Base-by-base conservation (phyloP, 140 eudicot genomes). In the Artemisia princeps region DNA sequence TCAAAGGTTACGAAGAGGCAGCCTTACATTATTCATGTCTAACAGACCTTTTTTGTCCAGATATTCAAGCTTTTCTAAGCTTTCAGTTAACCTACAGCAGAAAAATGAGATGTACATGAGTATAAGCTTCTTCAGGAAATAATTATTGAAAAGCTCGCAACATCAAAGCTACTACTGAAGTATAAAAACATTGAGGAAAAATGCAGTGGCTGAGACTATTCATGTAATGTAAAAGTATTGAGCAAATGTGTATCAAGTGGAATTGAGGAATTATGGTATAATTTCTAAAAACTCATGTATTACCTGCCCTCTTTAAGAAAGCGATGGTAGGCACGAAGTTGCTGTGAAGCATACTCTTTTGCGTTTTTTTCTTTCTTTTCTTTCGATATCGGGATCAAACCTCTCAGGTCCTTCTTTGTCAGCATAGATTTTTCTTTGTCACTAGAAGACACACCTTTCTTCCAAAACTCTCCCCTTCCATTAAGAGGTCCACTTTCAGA, bases 1-100 rank as follows among this genome's bases (percentile, higher is more conserved):
- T 6, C 10, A 62, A 62, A n/a, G 53, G 62, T n/a, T 54, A 63
- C 49, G 24, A 79, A 20, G 72, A 62, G 49, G 64, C 67, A 75
- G 61, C 60, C 80, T 76, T 82, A 83, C 98, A 84, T 88, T 83
- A 74, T 84, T 80, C 99, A 86, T 92, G 80, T 92, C 87, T 79
- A 92, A 72, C 64, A 72, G 69, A 52, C 91, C 95, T 49, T 86
- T 83, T 61, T 71, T 78, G 78, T 84, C 86, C 83, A 92, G 72
- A 69, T 92, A 87, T 77, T 88, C 94, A 78, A 92, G 99, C 86
- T 84, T 78, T 52, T 84, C 88, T 66, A 92, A 58, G 81, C 96
- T 80, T 28, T 79, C 88, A 68, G 53, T 72, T 69, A 88, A 82
- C 89, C 88, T 83, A 71, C 67, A 71, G 73, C 60, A 30, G 65